phyloP scores from a whole-genome alignment of 2,329 filamentous ascomycete species.

The Atkinsonella texensis region DNA sequence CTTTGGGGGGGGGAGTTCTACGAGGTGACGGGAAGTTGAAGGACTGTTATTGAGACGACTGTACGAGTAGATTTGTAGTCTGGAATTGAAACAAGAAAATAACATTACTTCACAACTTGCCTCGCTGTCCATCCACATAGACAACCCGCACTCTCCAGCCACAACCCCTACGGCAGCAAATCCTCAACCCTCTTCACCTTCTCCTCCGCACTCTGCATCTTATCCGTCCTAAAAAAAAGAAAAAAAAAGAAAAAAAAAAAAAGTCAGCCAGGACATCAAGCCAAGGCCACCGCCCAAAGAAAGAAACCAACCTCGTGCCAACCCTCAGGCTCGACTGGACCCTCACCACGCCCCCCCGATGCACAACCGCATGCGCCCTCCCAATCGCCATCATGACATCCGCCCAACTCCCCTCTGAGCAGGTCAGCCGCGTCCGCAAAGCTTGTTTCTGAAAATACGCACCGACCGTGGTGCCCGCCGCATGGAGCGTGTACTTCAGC shows the following conservation, averaged over 20 bases:
- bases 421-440: no score
- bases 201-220: constrained; percentile 67
- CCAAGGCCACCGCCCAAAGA: no score
- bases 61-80: not conserved
- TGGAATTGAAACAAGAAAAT: not conserved
- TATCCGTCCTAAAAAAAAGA: constrained; percentile 59
- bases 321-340: constrained; percentile 85
- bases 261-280: not conserved
- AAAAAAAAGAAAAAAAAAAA: not conserved
- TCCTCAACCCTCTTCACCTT: constrained; percentile 57
- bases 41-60: not conserved
- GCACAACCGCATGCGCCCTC: constrained; percentile 71
- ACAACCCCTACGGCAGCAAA: constrained; percentile 26
- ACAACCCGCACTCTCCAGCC: not conserved
- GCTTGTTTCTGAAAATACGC: constrained; percentile 29
- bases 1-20: not conserved
- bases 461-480: constrained; percentile 87
- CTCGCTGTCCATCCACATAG: no score
- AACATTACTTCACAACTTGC: not conserved
- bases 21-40: not conserved
- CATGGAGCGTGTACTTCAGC: constrained; percentile 79
- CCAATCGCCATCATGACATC: constrained; percentile 75
- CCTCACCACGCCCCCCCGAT: constrained; percentile 62
- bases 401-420: constrained; percentile 81
- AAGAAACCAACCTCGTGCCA: constrained; percentile 51